phyloP scores from a whole-genome alignment of 2,329 filamentous ascomycete genomes.

The Pseudovirgaria hyperparasitica region DNA sequence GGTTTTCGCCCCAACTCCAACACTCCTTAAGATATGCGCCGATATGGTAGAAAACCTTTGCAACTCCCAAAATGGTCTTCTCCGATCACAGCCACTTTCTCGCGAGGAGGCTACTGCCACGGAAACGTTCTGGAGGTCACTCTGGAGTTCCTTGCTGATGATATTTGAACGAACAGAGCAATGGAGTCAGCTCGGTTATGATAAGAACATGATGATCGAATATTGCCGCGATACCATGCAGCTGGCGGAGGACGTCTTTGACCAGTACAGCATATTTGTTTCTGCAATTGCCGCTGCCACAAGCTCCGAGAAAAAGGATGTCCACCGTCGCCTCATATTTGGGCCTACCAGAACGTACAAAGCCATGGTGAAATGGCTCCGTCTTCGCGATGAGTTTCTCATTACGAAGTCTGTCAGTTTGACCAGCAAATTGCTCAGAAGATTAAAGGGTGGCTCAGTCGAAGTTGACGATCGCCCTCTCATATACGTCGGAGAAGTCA shows the following conservation, averaged over 20 bases:
- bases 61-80: conserved; percentile 47
- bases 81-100: conserved; percentile 47
- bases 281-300: conserved; percentile 45
- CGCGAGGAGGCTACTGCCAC: conserved; percentile 52
- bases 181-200: conserved; percentile 61
- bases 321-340: conserved; percentile 44
- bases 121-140: conserved; percentile 66
- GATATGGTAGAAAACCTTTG: conserved; percentile 53
- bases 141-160: conserved; percentile 70
- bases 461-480: conserved; percentile 50
- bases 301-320: conserved; percentile 20
- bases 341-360: conserved; percentile 53
- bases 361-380: conserved; percentile 72
- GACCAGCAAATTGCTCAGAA: conserved; percentile 69
- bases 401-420: conserved; percentile 71
- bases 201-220: conserved; percentile 67
- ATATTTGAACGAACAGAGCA: conserved; percentile 72
- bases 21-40: conserved; percentile 47
- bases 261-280: conserved; percentile 72
- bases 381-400: conserved; percentile 77
- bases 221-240: conserved; percentile 95
- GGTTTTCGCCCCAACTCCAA: conserved; percentile 46
- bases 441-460: conserved; percentile 66
- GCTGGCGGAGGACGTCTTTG: conserved; percentile 73
- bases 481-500: conserved; percentile 51